Evolutionary conservation across 2,329 filamentous ascomycete genomes (phyloP).

Genomic region (Alternaria alternata): DNA sequence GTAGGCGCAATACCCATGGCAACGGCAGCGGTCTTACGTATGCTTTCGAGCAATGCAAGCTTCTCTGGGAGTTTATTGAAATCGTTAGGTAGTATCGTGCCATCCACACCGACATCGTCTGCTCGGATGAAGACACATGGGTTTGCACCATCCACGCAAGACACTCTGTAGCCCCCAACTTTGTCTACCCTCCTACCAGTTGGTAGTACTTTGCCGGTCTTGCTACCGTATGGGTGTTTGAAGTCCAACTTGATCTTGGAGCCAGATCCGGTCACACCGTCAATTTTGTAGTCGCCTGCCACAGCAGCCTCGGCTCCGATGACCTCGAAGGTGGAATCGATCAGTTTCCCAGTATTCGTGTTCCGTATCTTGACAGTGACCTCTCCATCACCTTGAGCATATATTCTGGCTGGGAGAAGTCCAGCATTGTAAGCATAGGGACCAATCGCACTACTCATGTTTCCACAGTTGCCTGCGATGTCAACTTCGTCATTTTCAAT

Average conservation of each 20-base stretch:
- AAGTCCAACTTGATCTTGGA: conserved; percentile 69
- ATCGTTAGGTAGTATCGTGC: conserved; percentile 62
- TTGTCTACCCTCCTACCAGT: conserved; percentile 65
- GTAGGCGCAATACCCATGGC: conserved; percentile 67
- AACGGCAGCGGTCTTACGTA: conserved; percentile 65
- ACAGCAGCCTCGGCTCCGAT: conserved; percentile 58
- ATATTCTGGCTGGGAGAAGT: conserved; percentile 52
- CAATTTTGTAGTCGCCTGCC: conserved; percentile 66
- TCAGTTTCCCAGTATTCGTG: conserved; percentile 74
- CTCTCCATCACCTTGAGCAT: conserved; percentile 38
- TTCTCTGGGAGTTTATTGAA: conserved; percentile 60
- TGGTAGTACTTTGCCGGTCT: conserved; percentile 68
- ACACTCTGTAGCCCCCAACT: conserved; percentile 61
- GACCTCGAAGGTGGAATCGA: conserved; percentile 66
- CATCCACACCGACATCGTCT: conserved; percentile 59
- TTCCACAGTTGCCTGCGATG: conserved; percentile 76
- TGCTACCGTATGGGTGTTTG: conserved; percentile 68
- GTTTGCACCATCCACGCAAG: conserved; percentile 70
- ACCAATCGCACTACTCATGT: conserved; percentile 75
- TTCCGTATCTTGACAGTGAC: conserved; percentile 70
- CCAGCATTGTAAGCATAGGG: conserved; percentile 69
- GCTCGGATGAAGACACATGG: conserved; percentile 70
- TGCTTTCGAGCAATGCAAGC: conserved; percentile 63
- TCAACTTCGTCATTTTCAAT: conserved; percentile 69
- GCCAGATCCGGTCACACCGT: conserved; percentile 68